Conservation (phyloP, 176 grass and related monocot genomes). For the Canna indica region DNA sequence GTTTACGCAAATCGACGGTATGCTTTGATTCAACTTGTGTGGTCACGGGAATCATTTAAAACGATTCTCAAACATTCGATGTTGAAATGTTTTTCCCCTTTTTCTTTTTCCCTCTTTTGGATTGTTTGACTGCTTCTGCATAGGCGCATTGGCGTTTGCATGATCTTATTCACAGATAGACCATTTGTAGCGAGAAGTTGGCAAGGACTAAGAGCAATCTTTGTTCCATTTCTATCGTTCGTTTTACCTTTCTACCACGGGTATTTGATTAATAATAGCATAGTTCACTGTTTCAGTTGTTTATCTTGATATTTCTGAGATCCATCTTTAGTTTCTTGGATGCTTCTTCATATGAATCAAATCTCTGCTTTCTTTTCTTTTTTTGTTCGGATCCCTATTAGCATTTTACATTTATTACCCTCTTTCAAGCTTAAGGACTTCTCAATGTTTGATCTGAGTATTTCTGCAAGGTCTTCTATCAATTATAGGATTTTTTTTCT, state of each 20-base stretch:
- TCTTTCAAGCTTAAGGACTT: too few relatives aligned
- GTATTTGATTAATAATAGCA: too few relatives aligned
- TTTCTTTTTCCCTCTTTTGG: not conserved
- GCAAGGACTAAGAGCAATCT: not conserved
- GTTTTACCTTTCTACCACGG: too few relatives aligned
- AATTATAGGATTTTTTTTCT: not conserved
- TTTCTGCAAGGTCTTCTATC: not conserved
- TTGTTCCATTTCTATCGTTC: not conserved
- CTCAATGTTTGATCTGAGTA: too few relatives aligned
- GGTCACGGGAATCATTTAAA: not conserved
- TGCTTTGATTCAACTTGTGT: not conserved
- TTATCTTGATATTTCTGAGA: not conserved
- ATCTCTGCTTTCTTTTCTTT: not conserved
- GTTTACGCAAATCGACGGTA: not conserved
- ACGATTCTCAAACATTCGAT: not conserved
- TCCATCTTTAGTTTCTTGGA: not conserved
- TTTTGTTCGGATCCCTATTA: too few relatives aligned
- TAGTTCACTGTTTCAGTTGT: not conserved
- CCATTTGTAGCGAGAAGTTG: not conserved
- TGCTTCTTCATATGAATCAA: constrained; percentile 1
- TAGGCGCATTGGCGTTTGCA: not conserved
- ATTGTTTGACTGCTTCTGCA: not conserved
- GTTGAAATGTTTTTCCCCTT: not conserved
- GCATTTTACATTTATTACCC: too few relatives aligned
- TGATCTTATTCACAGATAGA: not conserved